These are phyloP conservation scores for Simplicillium sp. DNA, from an alignment of 2,329 filamentous ascomycete species.

Conservation along the genomic window DNA sequence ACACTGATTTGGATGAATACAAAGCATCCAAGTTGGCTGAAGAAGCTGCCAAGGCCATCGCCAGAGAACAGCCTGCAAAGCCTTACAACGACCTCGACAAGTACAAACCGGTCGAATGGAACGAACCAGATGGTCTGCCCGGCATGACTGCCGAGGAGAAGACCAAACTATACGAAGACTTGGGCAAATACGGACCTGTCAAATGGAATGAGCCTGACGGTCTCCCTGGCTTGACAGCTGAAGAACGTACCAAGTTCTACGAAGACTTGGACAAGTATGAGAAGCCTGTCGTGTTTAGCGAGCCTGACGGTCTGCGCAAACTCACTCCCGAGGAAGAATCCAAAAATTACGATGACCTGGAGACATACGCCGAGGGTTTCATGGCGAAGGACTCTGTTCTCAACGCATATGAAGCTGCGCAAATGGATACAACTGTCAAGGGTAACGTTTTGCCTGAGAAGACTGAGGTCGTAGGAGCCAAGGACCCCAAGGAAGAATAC, in stretches of 20 bases:
- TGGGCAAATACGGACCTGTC: constrained; percentile 17
- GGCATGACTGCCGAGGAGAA: constrained; percentile 14
- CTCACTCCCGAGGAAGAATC: constrained; percentile 21
- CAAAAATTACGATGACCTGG: constrained; percentile 29
- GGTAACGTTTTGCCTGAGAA: constrained; percentile 27
- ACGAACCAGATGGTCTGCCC: constrained; percentile 14
- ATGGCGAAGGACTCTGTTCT: constrained; percentile 20
- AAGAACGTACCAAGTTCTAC: constrained; percentile 26
- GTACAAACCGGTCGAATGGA: constrained; percentile 18
- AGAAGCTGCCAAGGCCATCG: constrained; percentile 2
- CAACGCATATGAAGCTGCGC: constrained; percentile 16
- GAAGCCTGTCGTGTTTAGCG: constrained; percentile 18
- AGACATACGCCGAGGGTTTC: constrained; percentile 26
- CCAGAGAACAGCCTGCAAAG: constrained; percentile 10
- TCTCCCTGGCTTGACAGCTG: constrained; percentile 11
- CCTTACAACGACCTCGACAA: constrained; percentile 18
- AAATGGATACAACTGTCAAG: constrained; percentile 18
- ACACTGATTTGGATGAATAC: constrained; percentile 23
- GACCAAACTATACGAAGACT: constrained; percentile 21
- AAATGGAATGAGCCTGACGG: constrained; percentile 18
- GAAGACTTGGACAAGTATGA: constrained; percentile 30
- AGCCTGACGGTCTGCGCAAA: constrained; percentile 19
- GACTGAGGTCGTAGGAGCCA: constrained; percentile 15
- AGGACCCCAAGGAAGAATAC: constrained; percentile 22
- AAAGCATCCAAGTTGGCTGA: constrained; percentile 6